Base-by-base conservation (phyloP, 2,329 filamentous ascomycete genomes). In the Lasiodiplodia gonubiensis region DNA sequence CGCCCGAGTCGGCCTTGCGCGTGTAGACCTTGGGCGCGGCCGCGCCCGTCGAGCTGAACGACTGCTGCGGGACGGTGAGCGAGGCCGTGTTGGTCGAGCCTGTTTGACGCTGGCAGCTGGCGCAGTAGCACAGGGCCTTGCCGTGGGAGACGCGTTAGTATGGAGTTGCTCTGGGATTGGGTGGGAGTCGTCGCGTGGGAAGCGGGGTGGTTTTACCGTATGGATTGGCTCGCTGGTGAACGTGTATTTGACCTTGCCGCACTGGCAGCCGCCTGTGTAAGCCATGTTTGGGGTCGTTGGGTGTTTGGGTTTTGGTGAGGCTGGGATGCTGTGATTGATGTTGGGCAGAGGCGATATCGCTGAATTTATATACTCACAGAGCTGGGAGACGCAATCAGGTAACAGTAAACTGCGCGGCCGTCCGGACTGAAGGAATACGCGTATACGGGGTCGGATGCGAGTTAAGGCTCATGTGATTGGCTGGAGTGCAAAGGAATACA, bases 231-330 rank as follows among this genome's bases (percentile, higher is more conserved):
- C 81, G 64, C 84, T 84, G 46, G 78, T 80, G 65, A 80, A 80
- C 64, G 79, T 78, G 70, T 86, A 80, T 60, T 80, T 79, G 70
- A 86, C 75, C 25, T 82, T 82, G 46, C 81, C 83, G 75, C 85
- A 86, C 67, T 83, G 76, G 74, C 84, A 86, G 70, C 81, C 78
- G 78, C 83, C 83, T 64, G 74, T 69, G 51, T n/a, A 12, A 71
- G 76, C 69, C 76, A 78, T 79, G 60, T 57, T 73, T 61, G 30
- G 16, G 10, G 5, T 51, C 11, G 46, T 11, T 49, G n/a, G 16
- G 23, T 51, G 5, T 1, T 51, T 21, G 18, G 2, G 48, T 0
- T 51, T 33, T 10, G 30, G 30, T 33, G 30, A 0, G 7, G 8
- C 10, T 33, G 8, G 8, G 30, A 2, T 33, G 30, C 1, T 33